Evolutionary conservation across 1,284 basidiomycete species (phyloP).

Genomic region (Leccinum fallax): DNA sequence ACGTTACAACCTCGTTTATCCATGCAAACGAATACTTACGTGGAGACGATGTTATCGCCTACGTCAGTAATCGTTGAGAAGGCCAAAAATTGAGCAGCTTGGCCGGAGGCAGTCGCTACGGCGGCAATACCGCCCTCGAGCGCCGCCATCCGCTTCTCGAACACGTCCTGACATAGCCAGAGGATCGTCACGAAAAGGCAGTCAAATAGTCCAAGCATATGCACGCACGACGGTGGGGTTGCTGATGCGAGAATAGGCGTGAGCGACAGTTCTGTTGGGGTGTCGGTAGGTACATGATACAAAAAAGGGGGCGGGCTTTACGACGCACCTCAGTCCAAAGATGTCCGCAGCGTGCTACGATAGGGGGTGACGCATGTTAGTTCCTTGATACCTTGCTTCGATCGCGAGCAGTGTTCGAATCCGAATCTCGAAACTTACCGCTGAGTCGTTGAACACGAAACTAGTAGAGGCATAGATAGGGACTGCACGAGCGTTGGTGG

Average conservation of each 20-base stretch:
- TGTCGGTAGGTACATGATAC: neutral
- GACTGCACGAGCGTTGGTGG: conserved; percentile 78
- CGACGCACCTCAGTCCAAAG: conserved; percentile 14
- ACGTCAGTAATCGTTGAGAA: conserved; percentile 62
- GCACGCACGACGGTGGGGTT: conserved; percentile 78
- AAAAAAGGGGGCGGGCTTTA: no score
- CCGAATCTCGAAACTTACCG: conserved; percentile 22
- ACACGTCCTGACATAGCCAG: conserved; percentile 48
- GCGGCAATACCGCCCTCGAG: conserved; percentile 82
- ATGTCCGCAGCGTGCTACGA: conserved; percentile 18
- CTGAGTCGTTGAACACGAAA: conserved; percentile 79
- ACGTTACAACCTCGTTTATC: neutral
- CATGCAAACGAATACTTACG: conserved; percentile 41
- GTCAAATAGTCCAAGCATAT: neutral
- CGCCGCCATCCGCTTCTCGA: conserved; percentile 83
- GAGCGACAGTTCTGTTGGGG: conserved; percentile 53
- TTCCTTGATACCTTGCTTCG: neutral
- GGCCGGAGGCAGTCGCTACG: conserved; percentile 76
- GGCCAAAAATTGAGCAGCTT: conserved; percentile 80
- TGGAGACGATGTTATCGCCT: conserved; percentile 81
- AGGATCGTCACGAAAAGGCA: neutral
- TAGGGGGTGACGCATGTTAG: neutral
- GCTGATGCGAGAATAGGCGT: conserved; percentile 77
- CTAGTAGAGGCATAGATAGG: conserved; percentile 82
- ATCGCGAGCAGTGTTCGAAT: neutral